Evolutionary conservation across 768 basidiomycete species (phyloP), one percentile per base, ranked within the genome.

Genomic region (Tricholoma saponaceum): DNA sequence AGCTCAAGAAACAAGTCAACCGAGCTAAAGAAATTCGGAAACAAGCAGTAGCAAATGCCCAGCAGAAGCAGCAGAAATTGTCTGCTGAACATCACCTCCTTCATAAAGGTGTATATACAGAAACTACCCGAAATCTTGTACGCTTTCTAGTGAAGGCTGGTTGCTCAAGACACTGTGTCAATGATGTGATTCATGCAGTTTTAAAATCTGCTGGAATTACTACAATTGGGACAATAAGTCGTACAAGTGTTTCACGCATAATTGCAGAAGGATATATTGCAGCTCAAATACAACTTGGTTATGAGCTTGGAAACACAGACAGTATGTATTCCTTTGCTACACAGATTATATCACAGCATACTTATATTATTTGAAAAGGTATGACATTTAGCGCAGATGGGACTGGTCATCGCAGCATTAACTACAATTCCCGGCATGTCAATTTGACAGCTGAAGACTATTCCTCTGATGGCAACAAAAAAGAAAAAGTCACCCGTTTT

Each of bases 371-470:
- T 54, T 20, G 12, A 37, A 12, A 35, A 52, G 52, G 18, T 35
- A 39, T 52, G 30, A 63, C 59, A 32, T 46, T 63, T 35, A 63
- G 59, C 35, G 54, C 59, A 39, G 59, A 60, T 60, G 57, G 57
- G 4, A 33, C 32, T 33, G 32, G 6, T 33, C 32, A 33, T 33
- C 8, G 28, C 32, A 33, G 32, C 32, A 33, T 33, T 9, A 33
- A 33, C 32, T 33, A 33, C 2, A 33, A 33, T 7, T 33, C 10
- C 32, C 12, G 56, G 2, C 64, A 65, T 62, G 59, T 60, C 50
- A 56, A 67, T 58, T 49, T 62, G 35, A 51, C 33, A 25, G 65
- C 56, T 39, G 59, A 67, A 39, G 54, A 58, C 18, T 65, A 67
- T 60, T 18, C 33, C 52, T 43, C 23, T 22, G 52, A 28, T 7